These are phyloP conservation scores for Teunomyces barrocoloradensis DNA, from an alignment of 805 yeast species.

Conservation along the genomic window DNA sequence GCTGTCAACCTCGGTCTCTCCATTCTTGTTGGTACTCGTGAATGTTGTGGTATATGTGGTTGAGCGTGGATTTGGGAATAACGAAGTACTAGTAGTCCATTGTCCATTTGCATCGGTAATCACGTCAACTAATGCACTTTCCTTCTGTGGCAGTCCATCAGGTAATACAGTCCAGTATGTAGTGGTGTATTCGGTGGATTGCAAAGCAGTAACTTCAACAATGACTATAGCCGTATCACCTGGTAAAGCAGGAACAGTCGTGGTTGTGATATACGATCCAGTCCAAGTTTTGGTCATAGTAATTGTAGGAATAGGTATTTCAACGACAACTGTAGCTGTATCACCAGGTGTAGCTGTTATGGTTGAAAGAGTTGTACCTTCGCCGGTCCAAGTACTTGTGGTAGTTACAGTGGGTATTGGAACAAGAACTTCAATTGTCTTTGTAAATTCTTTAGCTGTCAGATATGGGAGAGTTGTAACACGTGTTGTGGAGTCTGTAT, in stretches of 20 bases:
- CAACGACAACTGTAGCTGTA: conserved; percentile 23
- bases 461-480: conserved; percentile 14
- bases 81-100: background rate
- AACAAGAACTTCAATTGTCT: conserved; percentile 6
- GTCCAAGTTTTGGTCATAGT: conserved; percentile 8
- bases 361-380: conserved; percentile 11
- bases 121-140: conserved; percentile 10
- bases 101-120: conserved; percentile 9
- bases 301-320: conserved; percentile 15
- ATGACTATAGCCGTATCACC: conserved; percentile 11
- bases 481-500: conserved; percentile 13
- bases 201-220: conserved; percentile 12
- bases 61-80: conserved; percentile 1
- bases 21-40: conserved; percentile 5
- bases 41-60: conserved; percentile 8
- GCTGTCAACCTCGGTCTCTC: background rate
- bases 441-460: conserved; percentile 8
- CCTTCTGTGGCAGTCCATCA: conserved; percentile 6
- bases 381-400: conserved; percentile 11
- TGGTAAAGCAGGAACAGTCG: background rate
- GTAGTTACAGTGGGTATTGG: conserved; percentile 9
- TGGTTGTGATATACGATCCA: conserved; percentile 5
- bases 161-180: conserved; percentile 12
- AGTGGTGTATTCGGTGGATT: conserved; percentile 13
- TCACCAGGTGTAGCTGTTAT: conserved; percentile 12